Percentiles rank a stretch among this genome's conserved stretches.
Conservation (phyloP, 2,329 filamentous ascomycete species). For the Chaetomium olivaceum region DNA sequence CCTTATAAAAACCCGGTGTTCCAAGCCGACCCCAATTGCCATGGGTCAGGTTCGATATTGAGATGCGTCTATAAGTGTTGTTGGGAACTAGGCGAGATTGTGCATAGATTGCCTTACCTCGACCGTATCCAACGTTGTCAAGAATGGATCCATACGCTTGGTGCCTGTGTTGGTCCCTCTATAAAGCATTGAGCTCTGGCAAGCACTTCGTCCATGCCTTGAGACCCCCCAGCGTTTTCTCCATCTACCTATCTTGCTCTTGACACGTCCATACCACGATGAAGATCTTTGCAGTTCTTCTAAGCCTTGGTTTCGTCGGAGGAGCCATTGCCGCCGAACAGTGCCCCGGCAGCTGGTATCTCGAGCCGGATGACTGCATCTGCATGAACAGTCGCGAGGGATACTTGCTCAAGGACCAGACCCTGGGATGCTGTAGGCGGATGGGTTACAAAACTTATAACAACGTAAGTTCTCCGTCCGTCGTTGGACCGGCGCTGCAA, state of each 20-base stretch:
- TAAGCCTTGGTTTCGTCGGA: slow-evolving; percentile 20
- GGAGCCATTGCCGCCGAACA: slow-evolving; percentile 25
- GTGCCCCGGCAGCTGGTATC: slow-evolving; percentile 30
- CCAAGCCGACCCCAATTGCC: neutral
- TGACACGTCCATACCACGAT: slow-evolving; percentile 15
- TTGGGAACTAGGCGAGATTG: slow-evolving; percentile 10
- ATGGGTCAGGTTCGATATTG: neutral
- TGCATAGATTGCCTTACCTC: slow-evolving; percentile 15
- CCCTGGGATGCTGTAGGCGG: slow-evolving; percentile 23
- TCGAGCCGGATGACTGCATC: slow-evolving; percentile 33
- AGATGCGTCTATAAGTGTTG: neutral
- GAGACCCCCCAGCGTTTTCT: neutral
- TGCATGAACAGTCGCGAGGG: slow-evolving; percentile 33
- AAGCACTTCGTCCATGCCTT: neutral
- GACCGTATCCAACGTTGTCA: no score
- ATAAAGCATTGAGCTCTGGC: neutral
- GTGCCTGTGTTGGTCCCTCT: neutral
- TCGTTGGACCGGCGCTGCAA: neutral
- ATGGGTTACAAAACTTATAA: slow-evolving; percentile 29
- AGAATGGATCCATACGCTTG: neutral
- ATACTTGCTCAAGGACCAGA: slow-evolving; percentile 27
- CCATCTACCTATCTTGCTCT: neutral
- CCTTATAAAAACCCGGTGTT: neutral
- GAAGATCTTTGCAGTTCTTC: slow-evolving; percentile 15
- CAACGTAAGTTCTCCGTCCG: slow-evolving; percentile 13